Evolutionary conservation across 495 filamentous ascomycete genomes (phyloP).

Genomic region (Penicillium macrosclerotiorum): DNA sequence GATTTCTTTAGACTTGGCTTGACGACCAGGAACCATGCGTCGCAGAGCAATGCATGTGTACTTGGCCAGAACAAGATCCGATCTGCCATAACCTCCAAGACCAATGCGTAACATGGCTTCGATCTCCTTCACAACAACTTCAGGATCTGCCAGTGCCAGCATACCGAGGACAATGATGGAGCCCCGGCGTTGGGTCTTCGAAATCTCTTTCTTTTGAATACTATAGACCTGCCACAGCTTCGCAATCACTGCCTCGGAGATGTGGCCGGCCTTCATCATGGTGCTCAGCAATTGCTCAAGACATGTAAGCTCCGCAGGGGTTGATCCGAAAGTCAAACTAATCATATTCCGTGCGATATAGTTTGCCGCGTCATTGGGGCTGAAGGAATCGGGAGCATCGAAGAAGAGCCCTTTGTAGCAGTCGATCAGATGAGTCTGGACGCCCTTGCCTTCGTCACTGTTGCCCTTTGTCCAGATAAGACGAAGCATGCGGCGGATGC

Average conservation of each 20-base stretch:
- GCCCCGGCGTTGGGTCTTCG: conserved; percentile 84
- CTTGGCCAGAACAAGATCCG: conserved; percentile 84
- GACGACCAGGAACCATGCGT: conserved; percentile 80
- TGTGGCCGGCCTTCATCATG: conserved; percentile 92
- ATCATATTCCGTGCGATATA: conserved; percentile 99
- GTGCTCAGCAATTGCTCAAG: conserved; percentile 91
- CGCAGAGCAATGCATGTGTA: conserved; percentile 92
- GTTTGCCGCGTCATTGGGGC: conserved; percentile 85
- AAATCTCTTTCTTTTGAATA: conserved; percentile 89
- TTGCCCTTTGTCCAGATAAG: conserved; percentile 99
- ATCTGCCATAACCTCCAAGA: conserved; percentile 72
- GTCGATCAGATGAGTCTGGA: conserved; percentile 95
- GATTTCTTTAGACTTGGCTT: conserved; percentile 67
- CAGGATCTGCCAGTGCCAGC: conserved; percentile 88
- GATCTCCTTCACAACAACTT: conserved; percentile 90
- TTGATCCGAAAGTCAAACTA: conserved; percentile 91
- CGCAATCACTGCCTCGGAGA: conserved; percentile 79
- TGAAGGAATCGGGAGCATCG: conserved; percentile 84
- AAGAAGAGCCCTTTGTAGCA: conserved; percentile 97
- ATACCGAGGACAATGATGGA: conserved; percentile 97
- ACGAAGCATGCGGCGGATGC: conserved; percentile 90
- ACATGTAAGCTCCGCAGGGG: conserved; percentile 90
- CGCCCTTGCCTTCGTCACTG: conserved; percentile 97
- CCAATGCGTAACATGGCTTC: conserved; percentile 91
- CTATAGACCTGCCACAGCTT: conserved; percentile 99